Evolutionary conservation across 2,329 filamentous ascomycete species (phyloP), one percentile per base, ranked within the genome.

Genomic region (Verticillium alfalfae): DNA sequence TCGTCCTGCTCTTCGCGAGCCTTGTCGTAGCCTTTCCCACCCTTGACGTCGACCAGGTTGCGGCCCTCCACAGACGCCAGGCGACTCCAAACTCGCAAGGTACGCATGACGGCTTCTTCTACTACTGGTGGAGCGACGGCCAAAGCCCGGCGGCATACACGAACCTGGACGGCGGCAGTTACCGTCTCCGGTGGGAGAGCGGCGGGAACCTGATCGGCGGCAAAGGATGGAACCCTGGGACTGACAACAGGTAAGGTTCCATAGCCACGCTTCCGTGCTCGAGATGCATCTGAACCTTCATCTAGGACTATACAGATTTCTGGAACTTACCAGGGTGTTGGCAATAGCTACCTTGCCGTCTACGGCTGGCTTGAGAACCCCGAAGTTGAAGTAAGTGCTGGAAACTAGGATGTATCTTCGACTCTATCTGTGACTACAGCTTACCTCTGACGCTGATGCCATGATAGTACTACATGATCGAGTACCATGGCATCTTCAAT

Each of bases 191-290:
- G 52, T 84, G 81, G 82, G 55, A 59, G 13, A 74, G 75, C 57
- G 71, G 69, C 34, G 81, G 81, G 41, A 83, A 85, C 74, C 80
- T 84, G 58, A 81, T 84, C 54, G 81, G 75, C 62, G 84, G 84
- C 55, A 86, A 85, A 71, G 84, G 84, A 37, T 86, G 83, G 82
- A 79, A 78, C 60, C 78, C 82, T 34, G 83, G 83, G 59, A 74
- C 70, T 63, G 72, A 55, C 18, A 18, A 31, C 16, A 31, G 52
- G 52, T 55, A 10, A 4, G 18, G 31, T 7, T 55, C 31, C 52
- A 55, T 13, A 12, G 16, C 16, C 26, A 31, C 26, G 26, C 4
- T 31, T 5, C 26, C 26, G 26, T 31, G 26, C 26, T 31, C 26
- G 26, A 31, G 26, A 31, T 31, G 26, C 26, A 31, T 31, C 26